Evolutionary conservation across 768 basidiomycete species (phyloP), one percentile per base, ranked within the genome.

Genomic region (Mycena rebaudengoi): DNA sequence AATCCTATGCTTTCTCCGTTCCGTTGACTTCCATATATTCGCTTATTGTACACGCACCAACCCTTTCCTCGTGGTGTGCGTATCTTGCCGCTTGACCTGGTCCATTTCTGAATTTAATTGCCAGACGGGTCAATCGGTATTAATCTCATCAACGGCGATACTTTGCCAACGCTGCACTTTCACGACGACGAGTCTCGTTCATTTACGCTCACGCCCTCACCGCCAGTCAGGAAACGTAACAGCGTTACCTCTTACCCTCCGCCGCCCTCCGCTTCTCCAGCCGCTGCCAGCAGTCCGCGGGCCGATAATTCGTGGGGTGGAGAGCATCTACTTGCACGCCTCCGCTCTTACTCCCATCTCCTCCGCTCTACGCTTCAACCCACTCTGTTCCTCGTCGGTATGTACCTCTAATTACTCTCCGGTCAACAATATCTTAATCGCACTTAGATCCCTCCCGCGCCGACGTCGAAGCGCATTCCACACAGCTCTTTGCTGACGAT

Each of bases 101-200:
- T 70, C 64, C 70, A 72, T 62, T 61, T 43, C 7, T 52, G 57
- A 28, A 44, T 51, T 69, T 23, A 55, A 40, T 55, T 41, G 48
- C 44, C 70, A 96, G 92, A 96, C 72, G 96, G 96, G 6, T 91
- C 92, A 20, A 86, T 96, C 64, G 92, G 89, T 37, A 87, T 99
- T 63, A 97, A 97, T 75, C 89, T 95, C 60, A 92, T 90, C 66
- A 92, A 88, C 68, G 91, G 92, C 29, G 87, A 91, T 50, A 93
- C 95, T 1, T 83, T 98, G 0, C 94, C 96, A 0, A 94, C 92
- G 0, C 85, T 99, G 3, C 88, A 96, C 76, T 99, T 99, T 76
- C 98, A 99, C 75, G 98, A 99, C 73, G 96, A 99, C 69, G 96
- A 98, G 75, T 96, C 95, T 0, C 86, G 86, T 30, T 96, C 95